These are phyloP conservation scores for Phytophthora lateralis DNA, from an alignment of 352 stramenopile species.

Conservation along the genomic window DNA sequence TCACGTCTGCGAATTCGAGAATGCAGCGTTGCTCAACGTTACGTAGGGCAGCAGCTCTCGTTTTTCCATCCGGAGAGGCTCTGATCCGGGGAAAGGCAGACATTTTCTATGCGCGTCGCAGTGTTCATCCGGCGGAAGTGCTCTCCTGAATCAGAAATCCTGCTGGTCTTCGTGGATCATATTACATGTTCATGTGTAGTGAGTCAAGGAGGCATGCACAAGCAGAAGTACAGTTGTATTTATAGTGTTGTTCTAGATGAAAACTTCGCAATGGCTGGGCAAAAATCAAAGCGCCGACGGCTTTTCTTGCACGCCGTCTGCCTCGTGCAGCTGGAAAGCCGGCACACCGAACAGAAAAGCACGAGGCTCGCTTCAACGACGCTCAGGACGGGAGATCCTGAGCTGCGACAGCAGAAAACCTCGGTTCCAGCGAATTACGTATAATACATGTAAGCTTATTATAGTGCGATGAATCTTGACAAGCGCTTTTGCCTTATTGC, in stretches of 20 bases:
- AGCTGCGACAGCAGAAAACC: too few relatives aligned
- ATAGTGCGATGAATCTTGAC: too few relatives aligned
- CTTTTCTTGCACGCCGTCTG: conserved; percentile 9
- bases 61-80: conserved; percentile 15
- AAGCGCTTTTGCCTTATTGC: too few relatives aligned
- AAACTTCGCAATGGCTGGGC: neutral
- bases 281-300: conserved; percentile 5
- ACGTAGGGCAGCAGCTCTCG: conserved; percentile 2
- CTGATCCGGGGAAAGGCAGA: conserved; percentile 22
- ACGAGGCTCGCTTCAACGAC: too few relatives aligned
- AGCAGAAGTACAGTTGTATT: neutral
- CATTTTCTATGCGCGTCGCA: conserved; percentile 20
- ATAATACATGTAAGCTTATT: too few relatives aligned
- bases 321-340: conserved; percentile 5
- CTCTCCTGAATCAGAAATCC: neutral
- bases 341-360: conserved; percentile 12
- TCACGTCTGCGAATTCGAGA: conserved; percentile 13
- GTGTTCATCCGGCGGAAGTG: conserved; percentile 7
- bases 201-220: neutral
- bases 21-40: conserved; percentile 11
- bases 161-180: too few relatives aligned
- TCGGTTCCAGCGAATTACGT: too few relatives aligned
- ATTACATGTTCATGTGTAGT: neutral
- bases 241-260: too few relatives aligned
- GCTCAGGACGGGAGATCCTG: too few relatives aligned